Conservation (phyloP, 140 eudicot species). For the Senecio squalidus region DNA sequence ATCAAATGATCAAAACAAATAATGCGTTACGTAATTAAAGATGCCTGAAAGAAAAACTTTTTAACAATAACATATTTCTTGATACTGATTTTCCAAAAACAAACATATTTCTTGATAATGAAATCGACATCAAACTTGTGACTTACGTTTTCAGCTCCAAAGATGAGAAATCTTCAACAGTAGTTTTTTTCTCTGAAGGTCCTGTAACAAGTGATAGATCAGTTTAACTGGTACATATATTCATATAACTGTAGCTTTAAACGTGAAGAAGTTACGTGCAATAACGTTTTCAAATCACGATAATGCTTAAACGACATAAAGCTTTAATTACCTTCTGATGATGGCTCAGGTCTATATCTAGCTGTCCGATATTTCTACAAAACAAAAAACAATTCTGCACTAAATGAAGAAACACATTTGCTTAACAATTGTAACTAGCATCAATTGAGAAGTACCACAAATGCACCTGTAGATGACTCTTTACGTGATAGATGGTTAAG, state of each 20-base stretch:
- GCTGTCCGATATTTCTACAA: conserved; percentile 95
- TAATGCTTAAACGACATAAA: background rate
- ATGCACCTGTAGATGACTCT: conserved; percentile 92
- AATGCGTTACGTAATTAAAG: background rate
- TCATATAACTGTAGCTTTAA: background rate
- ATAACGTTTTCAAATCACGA: background rate
- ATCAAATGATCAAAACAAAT: background rate
- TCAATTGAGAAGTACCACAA: conserved; percentile 5
- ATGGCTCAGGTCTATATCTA: conserved; percentile 83
- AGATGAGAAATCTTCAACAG: conserved; percentile 68
- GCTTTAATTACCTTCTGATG: conserved; percentile 57
- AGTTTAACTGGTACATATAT: background rate
- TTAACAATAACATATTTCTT: background rate
- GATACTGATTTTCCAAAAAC: too few relatives aligned
- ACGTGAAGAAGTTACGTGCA: too few relatives aligned
- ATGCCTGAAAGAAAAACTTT: background rate
- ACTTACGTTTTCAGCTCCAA: conserved; percentile 93
- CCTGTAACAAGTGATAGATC: conserved; percentile 44
- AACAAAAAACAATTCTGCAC: conserved; percentile 4
- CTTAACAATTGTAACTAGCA: background rate
- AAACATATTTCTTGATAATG: too few relatives aligned
- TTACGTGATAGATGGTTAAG: conserved; percentile 90
- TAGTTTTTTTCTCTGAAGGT: conserved; percentile 61
- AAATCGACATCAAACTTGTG: too few relatives aligned
- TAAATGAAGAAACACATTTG: conserved; percentile 11